Conservation (phyloP, 345 rosid species). For the Gossypium turneri region DNA sequence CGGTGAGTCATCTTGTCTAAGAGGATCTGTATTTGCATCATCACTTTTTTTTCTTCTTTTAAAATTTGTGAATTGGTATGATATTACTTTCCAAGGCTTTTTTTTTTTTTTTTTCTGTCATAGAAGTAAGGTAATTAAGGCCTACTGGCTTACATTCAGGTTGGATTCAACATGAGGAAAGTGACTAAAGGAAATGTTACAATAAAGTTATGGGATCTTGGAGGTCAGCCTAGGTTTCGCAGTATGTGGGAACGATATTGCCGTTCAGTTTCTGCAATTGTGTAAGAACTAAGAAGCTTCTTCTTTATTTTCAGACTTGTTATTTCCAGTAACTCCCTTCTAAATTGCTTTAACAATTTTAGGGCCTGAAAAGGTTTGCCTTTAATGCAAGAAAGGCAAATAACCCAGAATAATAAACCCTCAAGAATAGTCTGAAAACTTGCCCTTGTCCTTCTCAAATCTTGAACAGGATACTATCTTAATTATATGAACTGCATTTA, state of each 20-base stretch:
- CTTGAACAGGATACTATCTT: background rate
- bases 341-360: background rate
- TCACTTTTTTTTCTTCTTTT: background rate
- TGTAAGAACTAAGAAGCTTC: conserved; percentile 53
- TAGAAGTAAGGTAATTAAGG: background rate
- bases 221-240: conserved; percentile 95
- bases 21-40: background rate
- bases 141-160: conserved; percentile 36
- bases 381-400: background rate
- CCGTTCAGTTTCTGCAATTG: conserved; percentile 86
- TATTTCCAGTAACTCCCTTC: background rate
- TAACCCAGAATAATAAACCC: no score
- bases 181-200: conserved; percentile 95
- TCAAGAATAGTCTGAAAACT: background rate
- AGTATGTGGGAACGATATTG: conserved; percentile 97
- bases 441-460: background rate
- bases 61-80: background rate
- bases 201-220: conserved; percentile 92
- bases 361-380: background rate
- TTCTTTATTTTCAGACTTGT: background rate
- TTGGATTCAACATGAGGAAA: conserved; percentile 94
- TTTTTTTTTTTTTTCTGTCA: background rate
- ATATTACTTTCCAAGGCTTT: background rate
- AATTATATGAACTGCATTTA: background rate
- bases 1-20: conserved; percentile 34